These are phyloP conservation scores for Rhodotorula sp. DNA, from an alignment of 1,284 basidiomycete species.

Conservation along the genomic window DNA sequence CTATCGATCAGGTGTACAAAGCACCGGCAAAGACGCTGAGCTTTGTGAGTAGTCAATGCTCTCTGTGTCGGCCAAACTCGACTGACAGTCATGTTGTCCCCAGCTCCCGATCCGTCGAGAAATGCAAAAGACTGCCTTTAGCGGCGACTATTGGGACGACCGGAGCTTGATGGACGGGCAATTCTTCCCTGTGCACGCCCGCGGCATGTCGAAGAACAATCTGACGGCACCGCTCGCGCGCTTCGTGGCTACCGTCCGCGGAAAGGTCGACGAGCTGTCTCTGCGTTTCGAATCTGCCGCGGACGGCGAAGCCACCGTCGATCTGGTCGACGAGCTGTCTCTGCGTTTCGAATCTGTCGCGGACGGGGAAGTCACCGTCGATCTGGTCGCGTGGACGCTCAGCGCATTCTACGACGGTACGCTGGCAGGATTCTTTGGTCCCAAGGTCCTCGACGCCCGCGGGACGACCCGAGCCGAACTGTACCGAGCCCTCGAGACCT, in stretches of 20 bases:
- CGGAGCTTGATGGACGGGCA: constrained; percentile 6
- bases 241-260: constrained; percentile 20
- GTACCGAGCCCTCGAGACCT: constrained; percentile 41
- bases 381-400: constrained; percentile 24
- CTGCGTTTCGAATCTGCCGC: background rate
- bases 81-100: no score
- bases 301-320: constrained; percentile 13
- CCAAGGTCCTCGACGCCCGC: background rate
- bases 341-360: background rate
- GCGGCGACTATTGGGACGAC: constrained; percentile 14
- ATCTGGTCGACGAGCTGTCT: constrained; percentile 15
- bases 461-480: constrained; percentile 15
- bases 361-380: constrained; percentile 13
- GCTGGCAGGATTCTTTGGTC: constrained; percentile 30
- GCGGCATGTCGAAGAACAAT: constrained; percentile 21
- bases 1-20: constrained; percentile 28
- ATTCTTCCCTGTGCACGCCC: constrained; percentile 35
- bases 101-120: constrained; percentile 37
- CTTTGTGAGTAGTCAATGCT: constrained; percentile 26
- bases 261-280: constrained; percentile 11
- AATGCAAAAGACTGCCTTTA: constrained; percentile 33
- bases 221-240: constrained; percentile 23
- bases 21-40: constrained; percentile 18
- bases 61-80: background rate
- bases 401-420: constrained; percentile 30